Evolutionary conservation across 345 rosid genomes (phyloP).

Genomic region (Salix udensis): DNA sequence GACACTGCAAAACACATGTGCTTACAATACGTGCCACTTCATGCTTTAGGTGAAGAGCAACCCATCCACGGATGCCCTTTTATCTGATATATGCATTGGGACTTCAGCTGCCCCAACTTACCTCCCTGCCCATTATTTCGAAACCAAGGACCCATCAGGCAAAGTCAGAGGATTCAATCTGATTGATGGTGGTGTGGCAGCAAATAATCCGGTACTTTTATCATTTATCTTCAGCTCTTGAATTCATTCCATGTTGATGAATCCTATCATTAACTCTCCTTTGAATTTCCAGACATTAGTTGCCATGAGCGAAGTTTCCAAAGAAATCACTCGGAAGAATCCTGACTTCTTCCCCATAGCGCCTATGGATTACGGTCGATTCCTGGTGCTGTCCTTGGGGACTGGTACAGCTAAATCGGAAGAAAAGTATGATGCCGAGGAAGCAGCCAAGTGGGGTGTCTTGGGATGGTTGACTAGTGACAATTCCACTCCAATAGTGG

Average conservation of each 20-base stretch:
- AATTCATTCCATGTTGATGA: too few species aligned
- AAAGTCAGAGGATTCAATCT: constrained; percentile 48
- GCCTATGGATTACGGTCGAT: constrained; percentile 45
- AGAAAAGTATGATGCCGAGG: constrained; percentile 37
- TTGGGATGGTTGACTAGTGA: constrained; percentile 56
- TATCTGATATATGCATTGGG: constrained; percentile 54
- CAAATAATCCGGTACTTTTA: constrained; percentile 53
- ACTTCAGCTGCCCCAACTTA: constrained; percentile 75
- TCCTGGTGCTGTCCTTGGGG: constrained; percentile 60
- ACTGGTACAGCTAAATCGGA: constrained; percentile 40
- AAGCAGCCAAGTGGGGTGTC: constrained; percentile 61
- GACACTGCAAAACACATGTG: too few species aligned
- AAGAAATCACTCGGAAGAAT: constrained; percentile 36
- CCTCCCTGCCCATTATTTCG: constrained; percentile 47
- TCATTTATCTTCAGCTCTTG: neutral
- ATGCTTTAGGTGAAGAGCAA: constrained; percentile 29
- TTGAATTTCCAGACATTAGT: constrained; percentile 29
- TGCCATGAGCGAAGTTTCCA: constrained; percentile 54
- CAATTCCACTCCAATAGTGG: constrained; percentile 50
- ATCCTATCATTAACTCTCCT: too few species aligned
- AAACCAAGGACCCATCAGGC: constrained; percentile 33
- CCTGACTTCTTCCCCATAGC: constrained; percentile 38
- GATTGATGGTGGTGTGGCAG: constrained; percentile 77
- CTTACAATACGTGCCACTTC: neutral
- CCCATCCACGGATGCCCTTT: constrained; percentile 39